These are phyloP conservation scores for Scortechinia acanthostroma DNA, from an alignment of 2,329 filamentous ascomycete genomes.

Conservation along the genomic window DNA sequence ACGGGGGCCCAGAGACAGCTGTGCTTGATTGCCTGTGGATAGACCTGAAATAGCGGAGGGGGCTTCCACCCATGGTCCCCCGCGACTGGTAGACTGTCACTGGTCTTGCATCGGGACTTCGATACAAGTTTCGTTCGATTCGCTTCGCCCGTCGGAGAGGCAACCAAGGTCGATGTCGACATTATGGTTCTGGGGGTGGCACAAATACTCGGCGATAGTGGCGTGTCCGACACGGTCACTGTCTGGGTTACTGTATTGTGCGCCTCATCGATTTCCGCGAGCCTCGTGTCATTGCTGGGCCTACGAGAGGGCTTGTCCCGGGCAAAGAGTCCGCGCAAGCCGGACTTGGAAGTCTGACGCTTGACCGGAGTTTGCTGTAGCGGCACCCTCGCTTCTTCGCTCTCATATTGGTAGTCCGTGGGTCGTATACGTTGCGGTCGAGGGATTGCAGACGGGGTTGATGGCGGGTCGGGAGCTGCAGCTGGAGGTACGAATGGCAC, in stretches of 20 bases:
- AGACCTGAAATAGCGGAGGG: background rate
- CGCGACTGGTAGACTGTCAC: too few species aligned
- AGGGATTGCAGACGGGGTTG: background rate
- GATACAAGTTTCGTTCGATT: background rate
- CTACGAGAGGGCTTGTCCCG: constrained; percentile 21
- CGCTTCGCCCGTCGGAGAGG: background rate
- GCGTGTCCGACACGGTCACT: background rate
- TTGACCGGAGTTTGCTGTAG: constrained; percentile 15
- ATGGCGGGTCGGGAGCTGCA: constrained; percentile 7
- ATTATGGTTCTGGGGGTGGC: constrained; percentile 14
- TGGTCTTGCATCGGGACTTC: too few species aligned
- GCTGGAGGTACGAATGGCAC: too few species aligned
- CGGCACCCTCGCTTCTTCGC: constrained; percentile 19
- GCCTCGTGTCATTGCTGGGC: constrained; percentile 13
- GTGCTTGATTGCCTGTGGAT: background rate
- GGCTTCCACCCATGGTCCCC: background rate
- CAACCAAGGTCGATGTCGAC: constrained; percentile 12
- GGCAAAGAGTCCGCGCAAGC: constrained; percentile 22
- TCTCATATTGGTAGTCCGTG: constrained; percentile 13
- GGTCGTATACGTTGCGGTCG: background rate
- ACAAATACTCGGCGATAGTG: constrained; percentile 13
- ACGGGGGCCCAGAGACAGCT: background rate
- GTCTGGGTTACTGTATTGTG: constrained; percentile 9
- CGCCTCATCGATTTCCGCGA: constrained; percentile 20
- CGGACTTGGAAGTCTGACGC: constrained; percentile 22